A percentile compares a stretch with the other conserved stretches of the same genome.
Conservation (phyloP, 2,329 filamentous ascomycete species). For the Madurella fahalii region DNA sequence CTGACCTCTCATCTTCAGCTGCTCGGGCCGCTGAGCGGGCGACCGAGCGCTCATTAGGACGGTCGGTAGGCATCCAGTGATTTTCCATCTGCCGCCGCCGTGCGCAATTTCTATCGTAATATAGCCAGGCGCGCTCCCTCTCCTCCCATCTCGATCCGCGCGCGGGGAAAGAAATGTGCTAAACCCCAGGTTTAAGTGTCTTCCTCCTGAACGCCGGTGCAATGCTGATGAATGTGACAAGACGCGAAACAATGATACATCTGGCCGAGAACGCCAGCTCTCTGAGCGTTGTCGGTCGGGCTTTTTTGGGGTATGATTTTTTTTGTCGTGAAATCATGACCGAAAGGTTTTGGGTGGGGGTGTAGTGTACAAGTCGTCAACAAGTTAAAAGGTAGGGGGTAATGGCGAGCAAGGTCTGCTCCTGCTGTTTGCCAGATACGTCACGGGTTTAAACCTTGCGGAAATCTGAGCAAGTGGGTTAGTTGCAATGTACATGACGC, state of each 20-base stretch:
- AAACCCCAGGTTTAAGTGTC: slow-evolving; percentile 28
- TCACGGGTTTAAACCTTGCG: slow-evolving; percentile 24
- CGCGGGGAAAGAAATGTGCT: not conserved
- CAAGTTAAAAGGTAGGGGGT: not conserved
- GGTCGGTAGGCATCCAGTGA: not conserved
- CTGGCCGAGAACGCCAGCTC: slow-evolving; percentile 23
- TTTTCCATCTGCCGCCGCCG: slow-evolving; percentile 1
- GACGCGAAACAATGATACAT: slow-evolving; percentile 37
- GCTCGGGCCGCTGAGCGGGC: not conserved
- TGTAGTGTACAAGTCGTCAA: slow-evolving; percentile 23
- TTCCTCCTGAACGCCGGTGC: slow-evolving; percentile 51
- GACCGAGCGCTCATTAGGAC: slow-evolving; percentile 8
- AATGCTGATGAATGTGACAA: slow-evolving; percentile 43
- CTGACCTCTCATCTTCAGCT: not conserved
- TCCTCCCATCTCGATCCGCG: not conserved
- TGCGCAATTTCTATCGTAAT: slow-evolving; percentile 10
- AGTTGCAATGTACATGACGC: not conserved
- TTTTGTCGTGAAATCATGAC: slow-evolving; percentile 25
- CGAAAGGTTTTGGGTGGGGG: slow-evolving; percentile 1
- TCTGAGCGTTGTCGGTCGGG: slow-evolving; percentile 10
- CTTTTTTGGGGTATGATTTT: slow-evolving; percentile 19
- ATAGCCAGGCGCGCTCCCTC: not conserved
- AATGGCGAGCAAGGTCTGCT: not conserved
- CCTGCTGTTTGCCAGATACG: not conserved
- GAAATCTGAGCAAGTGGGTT: slow-evolving; percentile 22